A percentile compares a stretch with the other conserved stretches of the same genome.
These are phyloP conservation scores for Lobosporangium transversale DNA, from an alignment of 192 early-diverging fungal genomes.

Conservation along the genomic window DNA sequence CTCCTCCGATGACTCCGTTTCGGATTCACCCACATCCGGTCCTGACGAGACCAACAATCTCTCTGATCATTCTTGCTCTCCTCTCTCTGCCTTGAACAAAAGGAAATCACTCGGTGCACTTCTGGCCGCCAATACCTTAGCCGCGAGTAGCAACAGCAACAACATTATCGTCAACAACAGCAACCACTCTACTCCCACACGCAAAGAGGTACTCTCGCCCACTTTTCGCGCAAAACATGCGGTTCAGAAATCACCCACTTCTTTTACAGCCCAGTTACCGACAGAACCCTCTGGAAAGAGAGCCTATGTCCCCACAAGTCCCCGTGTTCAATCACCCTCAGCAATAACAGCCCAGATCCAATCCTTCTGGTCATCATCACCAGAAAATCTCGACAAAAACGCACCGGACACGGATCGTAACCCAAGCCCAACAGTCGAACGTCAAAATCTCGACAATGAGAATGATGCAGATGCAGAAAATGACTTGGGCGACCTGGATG, in stretches of 20 bases:
- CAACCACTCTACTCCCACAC: constrained; percentile 11
- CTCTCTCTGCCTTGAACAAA: constrained; percentile 47
- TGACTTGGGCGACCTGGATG: constrained; percentile 5
- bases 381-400: not conserved
- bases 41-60: constrained; percentile 29
- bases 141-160: constrained; percentile 45
- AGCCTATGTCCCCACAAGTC: constrained; percentile 23
- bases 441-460: constrained; percentile 4
- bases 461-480: constrained; percentile 15
- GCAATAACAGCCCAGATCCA: constrained; percentile 42
- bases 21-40: constrained; percentile 42
- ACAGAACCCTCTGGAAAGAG: constrained; percentile 38
- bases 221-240: constrained; percentile 41
- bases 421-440: not conserved
- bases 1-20: constrained; percentile 35
- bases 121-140: constrained; percentile 51
- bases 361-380: constrained; percentile 19
- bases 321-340: constrained; percentile 42
- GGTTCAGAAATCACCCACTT: constrained; percentile 25
- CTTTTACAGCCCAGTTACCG: constrained; percentile 31
- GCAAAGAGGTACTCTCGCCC: constrained; percentile 38
- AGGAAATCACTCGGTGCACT: constrained; percentile 47
- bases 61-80: constrained; percentile 9
- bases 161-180: constrained; percentile 41
- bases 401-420: not conserved